These are phyloP conservation scores for Fusarium buxicola DNA, from an alignment of 2,329 filamentous ascomycete genomes.

Conservation along the genomic window DNA sequence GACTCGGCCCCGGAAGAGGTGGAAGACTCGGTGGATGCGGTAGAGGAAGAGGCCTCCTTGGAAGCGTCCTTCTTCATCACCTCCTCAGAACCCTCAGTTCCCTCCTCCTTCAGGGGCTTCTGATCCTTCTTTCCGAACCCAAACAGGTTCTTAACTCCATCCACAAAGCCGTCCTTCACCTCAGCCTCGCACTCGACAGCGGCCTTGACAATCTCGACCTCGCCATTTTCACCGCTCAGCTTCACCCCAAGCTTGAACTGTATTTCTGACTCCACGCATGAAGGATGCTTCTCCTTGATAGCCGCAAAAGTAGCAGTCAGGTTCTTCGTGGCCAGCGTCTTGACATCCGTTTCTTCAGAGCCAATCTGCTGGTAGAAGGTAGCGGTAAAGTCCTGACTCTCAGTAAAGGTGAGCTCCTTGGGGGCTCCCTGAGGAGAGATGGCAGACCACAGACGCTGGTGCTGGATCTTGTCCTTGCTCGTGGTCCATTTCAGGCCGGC, in stretches of 20 bases:
- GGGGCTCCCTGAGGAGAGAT: slow-evolving; percentile 78
- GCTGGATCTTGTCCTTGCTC: slow-evolving; percentile 75
- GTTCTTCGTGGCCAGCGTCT: slow-evolving; percentile 81
- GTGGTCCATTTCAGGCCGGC: slow-evolving; percentile 80
- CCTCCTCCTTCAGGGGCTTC: slow-evolving; percentile 69
- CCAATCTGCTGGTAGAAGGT: slow-evolving; percentile 80
- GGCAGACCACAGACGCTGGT: slow-evolving; percentile 86
- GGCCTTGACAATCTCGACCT: slow-evolving; percentile 82
- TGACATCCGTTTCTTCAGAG: slow-evolving; percentile 69
- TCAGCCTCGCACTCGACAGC: slow-evolving; percentile 88
- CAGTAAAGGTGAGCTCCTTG: slow-evolving; percentile 89
- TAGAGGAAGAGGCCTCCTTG: slow-evolving; percentile 45
- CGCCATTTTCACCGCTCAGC: slow-evolving; percentile 77
- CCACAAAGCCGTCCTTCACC: slow-evolving; percentile 84
- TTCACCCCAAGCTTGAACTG: slow-evolving; percentile 82
- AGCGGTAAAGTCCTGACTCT: slow-evolving; percentile 83
- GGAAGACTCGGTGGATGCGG: slow-evolving; percentile 42
- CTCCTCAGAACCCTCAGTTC: slow-evolving; percentile 53
- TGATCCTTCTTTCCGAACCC: slow-evolving; percentile 92
- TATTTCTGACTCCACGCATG: slow-evolving; percentile 81
- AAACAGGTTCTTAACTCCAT: slow-evolving; percentile 95
- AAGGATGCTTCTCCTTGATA: slow-evolving; percentile 78
- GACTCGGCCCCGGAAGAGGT: slow-evolving; percentile 51
- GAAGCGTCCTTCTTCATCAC: slow-evolving; percentile 56
- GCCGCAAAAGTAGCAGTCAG: slow-evolving; percentile 84